Percentiles rank a stretch among this genome's conserved stretches.
phyloP scores from a whole-genome alignment of 23 red algal genomes.

The Agarophyton chilense region DNA sequence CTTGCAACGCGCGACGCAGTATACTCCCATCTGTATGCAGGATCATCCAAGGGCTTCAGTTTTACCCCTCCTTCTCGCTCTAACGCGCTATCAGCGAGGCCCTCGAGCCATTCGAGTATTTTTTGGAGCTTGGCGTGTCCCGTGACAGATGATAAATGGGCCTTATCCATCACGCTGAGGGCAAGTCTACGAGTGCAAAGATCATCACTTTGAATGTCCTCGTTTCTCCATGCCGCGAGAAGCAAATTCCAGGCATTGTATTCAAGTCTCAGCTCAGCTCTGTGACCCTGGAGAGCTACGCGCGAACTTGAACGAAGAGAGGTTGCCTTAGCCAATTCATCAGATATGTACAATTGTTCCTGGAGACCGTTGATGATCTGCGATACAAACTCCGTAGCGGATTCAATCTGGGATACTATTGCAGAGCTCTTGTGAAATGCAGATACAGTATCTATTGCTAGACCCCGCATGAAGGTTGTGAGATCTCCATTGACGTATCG shows the following conservation, averaged over 20 bases:
- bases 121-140: conserved; percentile 35
- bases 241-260: conserved; percentile 46
- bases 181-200: conserved; percentile 35
- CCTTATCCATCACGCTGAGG: conserved; percentile 15
- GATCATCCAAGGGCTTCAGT: conserved; percentile 65
- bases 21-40: conserved; percentile 71
- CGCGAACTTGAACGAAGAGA: neutral
- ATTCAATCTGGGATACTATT: neutral
- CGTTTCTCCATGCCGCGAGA: conserved; percentile 23
- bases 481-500: conserved; percentile 19
- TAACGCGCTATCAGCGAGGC: conserved; percentile 30
- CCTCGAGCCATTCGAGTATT: conserved; percentile 62
- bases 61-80: conserved; percentile 34
- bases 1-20: conserved; percentile 11
- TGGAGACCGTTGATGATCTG: conserved; percentile 12
- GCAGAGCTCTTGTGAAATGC: conserved; percentile 5
- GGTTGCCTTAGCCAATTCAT: conserved; percentile 32
- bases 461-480: conserved; percentile 4
- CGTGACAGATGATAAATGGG: neutral
- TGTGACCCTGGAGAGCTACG: neutral
- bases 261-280: conserved; percentile 27
- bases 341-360: neutral
- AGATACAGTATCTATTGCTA: conserved; percentile 3
- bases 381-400: conserved; percentile 24
- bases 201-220: conserved; percentile 16